Conservation (phyloP, 805 yeast genomes). For the Metschnikowia gelsemii region DNA sequence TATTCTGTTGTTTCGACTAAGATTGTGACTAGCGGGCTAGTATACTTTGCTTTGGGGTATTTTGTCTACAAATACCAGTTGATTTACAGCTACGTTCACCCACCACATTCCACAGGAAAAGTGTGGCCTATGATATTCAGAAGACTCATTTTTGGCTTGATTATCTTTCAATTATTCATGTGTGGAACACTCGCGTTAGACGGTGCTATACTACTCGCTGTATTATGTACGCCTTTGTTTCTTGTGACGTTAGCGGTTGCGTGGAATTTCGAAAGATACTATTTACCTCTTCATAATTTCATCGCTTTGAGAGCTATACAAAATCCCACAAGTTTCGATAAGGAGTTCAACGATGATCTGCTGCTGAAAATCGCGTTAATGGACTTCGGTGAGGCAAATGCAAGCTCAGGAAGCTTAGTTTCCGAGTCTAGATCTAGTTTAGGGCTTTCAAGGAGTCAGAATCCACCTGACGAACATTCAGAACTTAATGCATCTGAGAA, state of each 20-base stretch:
- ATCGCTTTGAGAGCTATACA: conserved; percentile 61
- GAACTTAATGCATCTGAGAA: conserved; percentile 8
- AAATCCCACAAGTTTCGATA: conserved; percentile 40
- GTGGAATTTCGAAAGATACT: conserved; percentile 53
- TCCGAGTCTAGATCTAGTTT: conserved; percentile 1
- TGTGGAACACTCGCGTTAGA: conserved; percentile 62
- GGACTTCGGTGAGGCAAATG: conserved; percentile 2
- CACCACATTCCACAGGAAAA: conserved; percentile 65
- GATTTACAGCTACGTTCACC: conserved; percentile 59
- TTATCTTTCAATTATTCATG: conserved; percentile 61
- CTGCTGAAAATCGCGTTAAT: conserved; percentile 15
- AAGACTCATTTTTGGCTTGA: conserved; percentile 52
- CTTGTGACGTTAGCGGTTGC: conserved; percentile 45
- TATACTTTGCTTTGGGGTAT: conserved; percentile 54
- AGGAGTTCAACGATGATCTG: conserved; percentile 41
- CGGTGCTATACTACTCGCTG: conserved; percentile 51
- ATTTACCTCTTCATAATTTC: conserved; percentile 52
- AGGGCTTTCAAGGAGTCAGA: background rate
- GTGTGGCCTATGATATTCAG: conserved; percentile 66
- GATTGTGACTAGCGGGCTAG: conserved; percentile 56
- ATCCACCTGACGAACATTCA: background rate
- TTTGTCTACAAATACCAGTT: conserved; percentile 63
- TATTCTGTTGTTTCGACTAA: conserved; percentile 63
- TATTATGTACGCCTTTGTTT: conserved; percentile 49
- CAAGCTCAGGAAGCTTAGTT: conserved; percentile 8